phyloP scores from a whole-genome alignment of 148 eudicot genomes.

The Amaranthus palmeri region DNA sequence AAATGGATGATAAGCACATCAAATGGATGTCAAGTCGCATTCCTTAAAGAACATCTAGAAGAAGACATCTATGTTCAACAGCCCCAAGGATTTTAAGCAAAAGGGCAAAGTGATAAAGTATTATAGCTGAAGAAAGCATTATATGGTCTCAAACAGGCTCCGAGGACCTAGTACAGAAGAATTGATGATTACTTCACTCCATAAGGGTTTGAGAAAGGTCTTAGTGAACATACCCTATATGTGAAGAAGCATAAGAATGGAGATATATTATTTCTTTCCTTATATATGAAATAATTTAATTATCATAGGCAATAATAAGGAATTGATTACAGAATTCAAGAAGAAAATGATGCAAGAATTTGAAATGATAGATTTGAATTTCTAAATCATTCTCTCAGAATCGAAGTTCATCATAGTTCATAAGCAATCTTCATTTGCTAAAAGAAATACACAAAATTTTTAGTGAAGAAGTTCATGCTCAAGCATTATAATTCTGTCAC shows the following conservation, averaged over 20 bases:
- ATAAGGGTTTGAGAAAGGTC: too few species aligned
- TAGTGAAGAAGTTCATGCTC: not conserved
- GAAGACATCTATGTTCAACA: not conserved
- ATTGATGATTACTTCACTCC: not conserved
- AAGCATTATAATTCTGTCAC: not conserved
- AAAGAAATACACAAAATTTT: conserved; percentile 7
- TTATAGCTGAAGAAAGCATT: too few species aligned
- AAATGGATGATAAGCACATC: not conserved
- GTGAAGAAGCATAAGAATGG: conserved; percentile 1
- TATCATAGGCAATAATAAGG: not conserved
- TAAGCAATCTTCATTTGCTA: conserved; percentile 15
- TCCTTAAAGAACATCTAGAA: not conserved
- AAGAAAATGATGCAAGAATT: conserved; percentile 6
- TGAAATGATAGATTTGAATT: conserved; percentile 26
- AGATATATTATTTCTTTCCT: conserved; percentile 15
- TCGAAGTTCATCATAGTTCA: conserved; percentile 18
- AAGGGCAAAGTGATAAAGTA: too few species aligned
- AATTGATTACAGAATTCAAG: conserved; percentile 14
- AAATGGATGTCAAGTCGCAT: conserved; percentile 1
- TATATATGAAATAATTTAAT: conserved; percentile 28
- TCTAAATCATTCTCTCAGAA: conserved; percentile 13
- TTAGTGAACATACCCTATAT: not conserved
- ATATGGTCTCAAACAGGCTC: too few species aligned
- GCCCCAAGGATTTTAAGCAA: too few species aligned
- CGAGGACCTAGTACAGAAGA: too few species aligned